phyloP scores from a whole-genome alignment of 1,284 basidiomycete genomes.

The Spongiforma sp. region DNA sequence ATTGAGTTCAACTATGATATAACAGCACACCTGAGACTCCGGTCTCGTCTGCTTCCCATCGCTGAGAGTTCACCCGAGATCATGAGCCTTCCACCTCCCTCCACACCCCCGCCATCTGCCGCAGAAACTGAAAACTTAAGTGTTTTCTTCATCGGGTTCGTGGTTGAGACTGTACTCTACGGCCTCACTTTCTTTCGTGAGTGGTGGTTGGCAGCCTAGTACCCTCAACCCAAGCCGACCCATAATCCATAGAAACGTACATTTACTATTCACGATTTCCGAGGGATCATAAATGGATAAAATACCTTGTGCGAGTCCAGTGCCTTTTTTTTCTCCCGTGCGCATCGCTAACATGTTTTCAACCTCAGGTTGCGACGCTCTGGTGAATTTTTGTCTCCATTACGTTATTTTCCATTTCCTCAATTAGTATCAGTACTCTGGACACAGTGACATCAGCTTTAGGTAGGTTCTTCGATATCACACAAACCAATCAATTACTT shows the following conservation, averaged over 20 bases:
- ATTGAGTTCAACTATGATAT: too few relatives aligned
- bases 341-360: not conserved
- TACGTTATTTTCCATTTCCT: not conserved
- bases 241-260: conserved; percentile 40
- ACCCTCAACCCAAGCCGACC: not conserved
- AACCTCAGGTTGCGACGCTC: conserved; percentile 38
- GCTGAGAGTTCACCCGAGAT: not conserved
- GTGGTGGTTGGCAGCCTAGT: conserved; percentile 15
- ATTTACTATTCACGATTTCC: conserved; percentile 46
- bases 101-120: conserved; percentile 14
- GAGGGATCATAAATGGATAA: conserved; percentile 33
- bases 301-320: conserved; percentile 37
- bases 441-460: conserved; percentile 33
- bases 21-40: too few relatives aligned
- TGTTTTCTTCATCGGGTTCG: conserved; percentile 44
- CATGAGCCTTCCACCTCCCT: conserved; percentile 21
- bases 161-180: conserved; percentile 43
- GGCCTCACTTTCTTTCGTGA: conserved; percentile 50
- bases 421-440: conserved; percentile 16
- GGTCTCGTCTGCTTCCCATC: too few relatives aligned
- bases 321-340: not conserved
- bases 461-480: conserved; percentile 9
- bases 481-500: not conserved
- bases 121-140: conserved; percentile 39
- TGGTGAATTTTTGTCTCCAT: conserved; percentile 32